phyloP scores from a whole-genome alignment of 495 filamentous ascomycete genomes.

The Penicillium macrosclerotiorum region DNA sequence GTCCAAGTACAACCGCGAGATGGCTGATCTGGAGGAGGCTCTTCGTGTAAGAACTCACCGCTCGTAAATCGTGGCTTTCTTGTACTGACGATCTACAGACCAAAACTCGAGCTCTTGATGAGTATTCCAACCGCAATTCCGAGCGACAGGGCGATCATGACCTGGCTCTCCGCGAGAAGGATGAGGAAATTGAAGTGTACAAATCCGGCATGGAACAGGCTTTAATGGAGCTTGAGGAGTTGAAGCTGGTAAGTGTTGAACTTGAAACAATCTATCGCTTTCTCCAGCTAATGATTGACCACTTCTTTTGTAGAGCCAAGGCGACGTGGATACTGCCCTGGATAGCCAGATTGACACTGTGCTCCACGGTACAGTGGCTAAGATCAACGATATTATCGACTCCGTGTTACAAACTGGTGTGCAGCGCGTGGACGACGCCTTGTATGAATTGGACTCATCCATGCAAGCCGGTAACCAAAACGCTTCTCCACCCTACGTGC shows the following conservation, averaged over 20 bases:
- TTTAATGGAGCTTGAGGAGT: constrained; percentile 82
- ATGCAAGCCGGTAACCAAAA: constrained; percentile 99
- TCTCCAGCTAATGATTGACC: not conserved
- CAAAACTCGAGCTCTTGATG: constrained; percentile 87
- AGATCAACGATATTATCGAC: constrained; percentile 97
- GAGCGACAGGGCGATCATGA: constrained; percentile 86
- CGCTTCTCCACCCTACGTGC: constrained; percentile 89
- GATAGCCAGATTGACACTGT: constrained; percentile 90
- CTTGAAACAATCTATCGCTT: not conserved
- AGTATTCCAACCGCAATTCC: constrained; percentile 68
- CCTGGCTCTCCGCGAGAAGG: constrained; percentile 79
- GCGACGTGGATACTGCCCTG: constrained; percentile 74
- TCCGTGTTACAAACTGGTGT: constrained; percentile 93
- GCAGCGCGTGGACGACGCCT: constrained; percentile 89
- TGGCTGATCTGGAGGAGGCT: constrained; percentile 92
- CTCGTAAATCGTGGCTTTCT: not conserved
- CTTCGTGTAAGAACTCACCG: constrained; percentile 54
- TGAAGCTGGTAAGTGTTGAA: constrained; percentile 50
- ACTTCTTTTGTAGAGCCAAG: constrained; percentile 50
- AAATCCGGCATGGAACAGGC: constrained; percentile 97
- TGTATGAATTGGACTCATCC: constrained; percentile 94
- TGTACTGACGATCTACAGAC: constrained; percentile 40
- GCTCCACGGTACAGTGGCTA: constrained; percentile 77
- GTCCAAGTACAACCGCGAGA: constrained; percentile 92
- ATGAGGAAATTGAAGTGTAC: constrained; percentile 95